Evolutionary conservation across 495 filamentous ascomycete genomes (phyloP).

Genomic region (Penicillium chermesinum): DNA sequence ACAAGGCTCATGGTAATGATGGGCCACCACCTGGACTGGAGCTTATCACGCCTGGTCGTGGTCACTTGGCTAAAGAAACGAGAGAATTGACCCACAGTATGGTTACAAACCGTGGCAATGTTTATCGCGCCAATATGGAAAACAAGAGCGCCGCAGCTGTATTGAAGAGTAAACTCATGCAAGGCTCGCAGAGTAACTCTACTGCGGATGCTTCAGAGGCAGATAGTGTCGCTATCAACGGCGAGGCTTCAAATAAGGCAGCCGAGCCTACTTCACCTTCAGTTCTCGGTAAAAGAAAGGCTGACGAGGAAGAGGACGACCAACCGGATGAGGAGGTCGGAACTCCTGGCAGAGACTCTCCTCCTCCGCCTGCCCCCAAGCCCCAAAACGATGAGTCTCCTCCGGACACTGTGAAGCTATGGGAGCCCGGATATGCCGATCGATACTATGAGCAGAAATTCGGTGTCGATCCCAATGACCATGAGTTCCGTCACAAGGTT

Average conservation of each 20-base stretch:
- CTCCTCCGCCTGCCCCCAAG: constrained; percentile 32
- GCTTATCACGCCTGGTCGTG: constrained; percentile 54
- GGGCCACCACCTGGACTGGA: constrained; percentile 39
- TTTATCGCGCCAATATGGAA: constrained; percentile 71
- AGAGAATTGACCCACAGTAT: constrained; percentile 75
- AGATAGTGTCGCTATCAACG: background rate
- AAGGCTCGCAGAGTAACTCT: constrained; percentile 25
- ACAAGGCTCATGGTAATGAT: constrained; percentile 33
- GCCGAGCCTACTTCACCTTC: constrained; percentile 34
- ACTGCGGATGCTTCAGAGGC: constrained; percentile 9
- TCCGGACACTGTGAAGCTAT: constrained; percentile 79
- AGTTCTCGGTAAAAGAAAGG: constrained; percentile 57
- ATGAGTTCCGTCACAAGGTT: constrained; percentile 86
- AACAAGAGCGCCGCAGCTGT: constrained; percentile 94
- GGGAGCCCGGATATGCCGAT: constrained; percentile 93
- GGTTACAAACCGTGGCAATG: constrained; percentile 72
- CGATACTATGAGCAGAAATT: constrained; percentile 99
- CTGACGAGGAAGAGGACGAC: constrained; percentile 49
- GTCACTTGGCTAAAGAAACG: constrained; percentile 56
- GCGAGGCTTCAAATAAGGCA: constrained; percentile 18
- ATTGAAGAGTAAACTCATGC: constrained; percentile 74
- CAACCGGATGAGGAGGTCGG: constrained; percentile 52
- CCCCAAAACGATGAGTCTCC: constrained; percentile 54
- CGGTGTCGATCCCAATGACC: constrained; percentile 71
- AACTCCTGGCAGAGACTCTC: constrained; percentile 54